Base-by-base conservation (phyloP, 768 basidiomycete species). In the Baorangia bicolor region DNA sequence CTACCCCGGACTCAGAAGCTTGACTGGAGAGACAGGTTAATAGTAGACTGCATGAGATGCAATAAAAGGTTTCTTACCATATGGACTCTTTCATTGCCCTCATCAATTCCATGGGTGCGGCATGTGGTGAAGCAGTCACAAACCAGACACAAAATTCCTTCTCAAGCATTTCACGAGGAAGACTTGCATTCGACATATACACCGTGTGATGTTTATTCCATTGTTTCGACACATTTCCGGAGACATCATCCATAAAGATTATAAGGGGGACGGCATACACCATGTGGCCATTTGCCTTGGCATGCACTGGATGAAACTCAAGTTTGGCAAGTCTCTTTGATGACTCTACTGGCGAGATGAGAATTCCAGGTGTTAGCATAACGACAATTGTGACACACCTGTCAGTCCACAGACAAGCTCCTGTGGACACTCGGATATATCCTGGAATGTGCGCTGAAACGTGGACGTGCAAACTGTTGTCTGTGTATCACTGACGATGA, bases 241-340 rank as follows among this genome's bases (percentile, higher is more conserved):
- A 75, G 2, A 75, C 66, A 56, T 75, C 70, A 41, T 75, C 73
- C 35, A 71, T 63, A 51, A 72, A 72, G 0, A 72, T 47, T 3
- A 72, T 64, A 2, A 69, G 21, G 0, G 68, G 69, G 0, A 64
- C 55, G 0, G 43, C 48, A 5, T 66, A 59, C 3, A 59, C 49
- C 55, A 64, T 63, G 0, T 49, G 35, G 0, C 71, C 71, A 4
- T 35, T 28, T 0, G 65, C 57, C 2, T 58, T 41, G 10, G 23
- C 33, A 2, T 59, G 52, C 5, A 62, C 42, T 0, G 62, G 63
- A 38, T 72, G 44, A 3, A 63, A 67, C 55, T 62, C 59, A 3
- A 52, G 47, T 9, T 13, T 49, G 7, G 31, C 30, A 34, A 30
- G 25, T 28, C 10, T 31, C 5, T 12, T 23, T 6, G 45, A 46